Evolutionary conservation across 2,329 filamentous ascomycete genomes (phyloP).

Genomic region (Penicillium decumbens): DNA sequence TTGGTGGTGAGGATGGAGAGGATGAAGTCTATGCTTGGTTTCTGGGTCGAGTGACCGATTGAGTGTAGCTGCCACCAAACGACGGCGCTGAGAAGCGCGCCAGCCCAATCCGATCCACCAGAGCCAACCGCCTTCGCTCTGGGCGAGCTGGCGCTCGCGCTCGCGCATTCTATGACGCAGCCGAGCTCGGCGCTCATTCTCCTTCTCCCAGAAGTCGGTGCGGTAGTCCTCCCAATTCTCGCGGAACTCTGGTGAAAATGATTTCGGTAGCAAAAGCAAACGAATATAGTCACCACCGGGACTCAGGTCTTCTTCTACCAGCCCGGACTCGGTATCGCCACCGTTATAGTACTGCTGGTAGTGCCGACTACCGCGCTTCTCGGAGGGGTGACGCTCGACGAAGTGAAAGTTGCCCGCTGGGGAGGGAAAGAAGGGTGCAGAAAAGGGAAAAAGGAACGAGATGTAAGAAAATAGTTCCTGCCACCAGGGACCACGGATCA

Average conservation of each 20-base stretch:
- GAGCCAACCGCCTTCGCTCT: conserved; percentile 66
- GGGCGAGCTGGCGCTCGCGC: conserved; percentile 63
- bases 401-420: conserved; percentile 68
- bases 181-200: conserved; percentile 80
- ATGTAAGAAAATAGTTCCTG: conserved; percentile 68
- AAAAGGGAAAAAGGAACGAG: conserved; percentile 73
- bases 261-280: conserved; percentile 83
- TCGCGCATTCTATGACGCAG: conserved; percentile 66
- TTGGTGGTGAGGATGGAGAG: conserved; percentile 17
- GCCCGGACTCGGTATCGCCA: conserved; percentile 55
- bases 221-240: conserved; percentile 97
- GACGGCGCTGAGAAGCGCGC: conserved; percentile 32
- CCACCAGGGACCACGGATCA: conserved; percentile 78
- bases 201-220: conserved; percentile 91
- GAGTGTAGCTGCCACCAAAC: conserved; percentile 27
- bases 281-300: conserved; percentile 89
- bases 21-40: conserved; percentile 25
- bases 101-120: conserved; percentile 72
- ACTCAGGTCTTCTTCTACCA: conserved; percentile 81
- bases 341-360: conserved; percentile 49
- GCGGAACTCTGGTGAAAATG: conserved; percentile 88
- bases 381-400: conserved; percentile 57
- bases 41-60: conserved; percentile 27
- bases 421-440: conserved; percentile 58
- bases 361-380: conserved; percentile 38